A percentile compares a stretch with the other conserved stretches of the same genome.
Evolutionary conservation across 345 rosid species (phyloP).

Genomic region (Rhodomyrtus tomentosa): DNA sequence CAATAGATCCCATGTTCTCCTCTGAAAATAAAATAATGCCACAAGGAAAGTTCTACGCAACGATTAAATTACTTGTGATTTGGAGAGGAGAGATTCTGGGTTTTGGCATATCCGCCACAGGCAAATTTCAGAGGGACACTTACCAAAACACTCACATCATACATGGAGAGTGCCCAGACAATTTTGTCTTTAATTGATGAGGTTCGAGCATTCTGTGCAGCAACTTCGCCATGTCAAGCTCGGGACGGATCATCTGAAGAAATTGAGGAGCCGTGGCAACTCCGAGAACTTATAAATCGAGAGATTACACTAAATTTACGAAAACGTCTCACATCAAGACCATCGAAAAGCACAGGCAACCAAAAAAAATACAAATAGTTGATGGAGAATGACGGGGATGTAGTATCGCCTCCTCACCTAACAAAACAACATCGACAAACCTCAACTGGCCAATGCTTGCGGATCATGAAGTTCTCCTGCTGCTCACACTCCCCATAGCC

Average conservation of each 20-base stretch:
- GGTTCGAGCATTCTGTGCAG: background rate
- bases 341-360: background rate
- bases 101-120: background rate
- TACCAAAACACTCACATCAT: background rate
- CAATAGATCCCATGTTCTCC: background rate
- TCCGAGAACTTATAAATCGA: background rate
- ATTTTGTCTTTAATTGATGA: background rate
- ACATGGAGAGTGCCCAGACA: background rate
- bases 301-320: background rate
- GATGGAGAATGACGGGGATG: background rate
- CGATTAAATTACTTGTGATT: background rate
- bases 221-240: rapidly evolving
- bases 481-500: background rate
- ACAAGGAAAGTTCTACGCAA: background rate
- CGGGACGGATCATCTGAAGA: background rate
- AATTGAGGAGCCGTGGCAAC: background rate
- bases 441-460: background rate
- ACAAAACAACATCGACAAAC: background rate
- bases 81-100: background rate
- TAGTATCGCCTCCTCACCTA: background rate
- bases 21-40: background rate
- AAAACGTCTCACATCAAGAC: background rate
- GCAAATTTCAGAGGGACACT: background rate
- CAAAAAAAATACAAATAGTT: background rate
- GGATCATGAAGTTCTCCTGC: background rate